phyloP scores from a whole-genome alignment of 1,284 basidiomycete species.

The Ustilago trichophora region DNA sequence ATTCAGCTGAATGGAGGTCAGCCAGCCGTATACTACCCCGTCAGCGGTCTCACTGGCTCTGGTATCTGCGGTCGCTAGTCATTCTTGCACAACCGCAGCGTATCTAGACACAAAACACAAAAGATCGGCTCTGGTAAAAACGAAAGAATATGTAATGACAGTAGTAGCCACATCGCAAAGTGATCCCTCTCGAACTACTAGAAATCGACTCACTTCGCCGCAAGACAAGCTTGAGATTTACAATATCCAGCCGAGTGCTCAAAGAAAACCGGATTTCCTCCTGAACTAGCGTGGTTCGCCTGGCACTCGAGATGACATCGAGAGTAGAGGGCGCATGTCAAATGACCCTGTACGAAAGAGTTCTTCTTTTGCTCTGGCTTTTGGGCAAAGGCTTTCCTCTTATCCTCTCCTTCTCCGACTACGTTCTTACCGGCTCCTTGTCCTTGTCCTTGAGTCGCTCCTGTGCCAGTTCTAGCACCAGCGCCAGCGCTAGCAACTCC shows the following conservation, averaged over 20 bases:
- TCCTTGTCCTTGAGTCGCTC: neutral
- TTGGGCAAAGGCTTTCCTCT: constrained; percentile 2
- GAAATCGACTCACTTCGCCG: too few relatives aligned
- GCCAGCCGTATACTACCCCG: constrained; percentile 22
- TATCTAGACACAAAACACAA: neutral
- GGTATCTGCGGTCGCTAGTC: constrained; percentile 15
- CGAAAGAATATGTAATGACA: too few relatives aligned
- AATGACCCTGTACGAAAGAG: constrained; percentile 17
- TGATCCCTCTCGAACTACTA: too few relatives aligned
- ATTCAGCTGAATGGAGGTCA: constrained; percentile 29
- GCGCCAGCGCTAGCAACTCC: too few relatives aligned
- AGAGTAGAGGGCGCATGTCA: constrained; percentile 29
- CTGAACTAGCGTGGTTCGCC: constrained; percentile 8
- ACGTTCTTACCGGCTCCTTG: too few relatives aligned
- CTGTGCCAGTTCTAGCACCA: too few relatives aligned
- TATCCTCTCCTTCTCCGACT: neutral
- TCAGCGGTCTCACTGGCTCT: constrained; percentile 3
- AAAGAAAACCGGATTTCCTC: constrained; percentile 9
- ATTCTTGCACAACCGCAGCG: neutral
- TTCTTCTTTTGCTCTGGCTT: constrained; percentile 26
- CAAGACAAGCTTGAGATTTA: constrained; percentile 11
- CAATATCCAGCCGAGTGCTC: constrained; percentile 11
- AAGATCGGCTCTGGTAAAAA: too few relatives aligned
- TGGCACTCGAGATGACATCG: constrained; percentile 14
- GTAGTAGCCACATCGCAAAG: too few relatives aligned